Evolutionary conservation across 164 flowering plant genomes (phyloP), one percentile per base, ranked within the genome.

Genomic region (Stephania japonica): DNA sequence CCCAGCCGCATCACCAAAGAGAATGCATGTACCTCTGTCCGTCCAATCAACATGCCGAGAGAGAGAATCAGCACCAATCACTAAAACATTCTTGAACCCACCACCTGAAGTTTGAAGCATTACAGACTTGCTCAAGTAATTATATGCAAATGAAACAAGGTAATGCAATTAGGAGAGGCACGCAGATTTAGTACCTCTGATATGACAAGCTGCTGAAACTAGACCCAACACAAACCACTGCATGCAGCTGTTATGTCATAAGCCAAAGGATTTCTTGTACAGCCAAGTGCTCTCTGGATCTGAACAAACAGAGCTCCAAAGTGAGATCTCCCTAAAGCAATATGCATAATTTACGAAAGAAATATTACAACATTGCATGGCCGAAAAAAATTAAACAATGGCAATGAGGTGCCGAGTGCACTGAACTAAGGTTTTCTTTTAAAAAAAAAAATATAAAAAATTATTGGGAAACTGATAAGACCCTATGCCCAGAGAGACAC

Each of bases 1-100:
- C 82, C 99, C 99, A 71, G 97, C 99, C 75, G 97, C 99, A 87
- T 94, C 99, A 66, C 99, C 99, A 75, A 94, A 94, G 72, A 94
- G 89, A 76, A 94, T 94, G 74, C 99, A 94, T 18, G 94, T 83
- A 67, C 91, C 91, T 84, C 99, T 87, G 72, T 94, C 98, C 14
- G 90, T 86, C 99, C 99, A 94, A 76, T 94, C 98, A 77, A 90
- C 93, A 78, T 83, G 87, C 23, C 93, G 91, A 42, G 98, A 93
- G 70, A 95, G 88, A 70, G 90, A 84, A 86, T 95, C 99, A 49
- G 98, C 99, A 7, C 97, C 99, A 78, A 95, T 83, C 19, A 93
- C 97, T 24, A 95, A 83, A 78, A 95, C 93, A 83, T 95, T 95
- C 1, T 87, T 79, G 74, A 89, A 95, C 32, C 94, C 98, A 72